phyloP scores from a whole-genome alignment of 257 asterid genomes.

The Lycium ferocissimum region DNA sequence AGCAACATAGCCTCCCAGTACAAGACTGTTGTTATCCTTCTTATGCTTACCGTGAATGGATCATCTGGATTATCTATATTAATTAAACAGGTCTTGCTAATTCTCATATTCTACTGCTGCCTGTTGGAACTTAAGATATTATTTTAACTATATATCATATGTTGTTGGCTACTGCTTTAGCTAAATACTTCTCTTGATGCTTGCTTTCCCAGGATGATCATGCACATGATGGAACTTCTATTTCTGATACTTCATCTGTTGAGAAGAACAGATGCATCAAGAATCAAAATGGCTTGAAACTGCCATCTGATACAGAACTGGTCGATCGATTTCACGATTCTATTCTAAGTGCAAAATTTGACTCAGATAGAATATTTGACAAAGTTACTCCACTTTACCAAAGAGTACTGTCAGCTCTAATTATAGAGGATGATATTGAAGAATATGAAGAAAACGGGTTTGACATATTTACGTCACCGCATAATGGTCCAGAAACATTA shows the following conservation, averaged over 20 bases:
- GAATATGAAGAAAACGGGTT: conserved; percentile 76
- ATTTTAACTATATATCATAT: conserved; percentile 20
- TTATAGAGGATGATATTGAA: conserved; percentile 78
- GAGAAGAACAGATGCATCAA: conserved; percentile 50
- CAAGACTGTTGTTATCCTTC: background rate
- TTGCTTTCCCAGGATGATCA: conserved; percentile 57
- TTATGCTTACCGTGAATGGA: background rate
- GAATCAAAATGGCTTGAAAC: conserved; percentile 47
- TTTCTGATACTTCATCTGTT: conserved; percentile 49
- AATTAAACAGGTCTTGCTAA: conserved; percentile 17
- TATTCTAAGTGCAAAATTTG: conserved; percentile 49
- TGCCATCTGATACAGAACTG: conserved; percentile 47
- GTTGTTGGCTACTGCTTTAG: conserved; percentile 34
- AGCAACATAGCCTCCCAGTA: background rate
- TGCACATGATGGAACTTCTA: conserved; percentile 50
- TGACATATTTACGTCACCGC: conserved; percentile 45
- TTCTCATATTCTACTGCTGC: conserved; percentile 7
- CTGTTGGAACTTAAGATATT: conserved; percentile 19
- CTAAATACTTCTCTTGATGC: conserved; percentile 26
- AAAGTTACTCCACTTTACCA: conserved; percentile 76
- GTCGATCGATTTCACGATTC: conserved; percentile 59
- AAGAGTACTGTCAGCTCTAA: conserved; percentile 89
- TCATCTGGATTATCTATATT: background rate
- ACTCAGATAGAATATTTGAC: conserved; percentile 50
- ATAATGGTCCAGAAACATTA: conserved; percentile 45